Base-by-base conservation (phyloP, 257 asterid genomes). In the Apocynum venetum region DNA sequence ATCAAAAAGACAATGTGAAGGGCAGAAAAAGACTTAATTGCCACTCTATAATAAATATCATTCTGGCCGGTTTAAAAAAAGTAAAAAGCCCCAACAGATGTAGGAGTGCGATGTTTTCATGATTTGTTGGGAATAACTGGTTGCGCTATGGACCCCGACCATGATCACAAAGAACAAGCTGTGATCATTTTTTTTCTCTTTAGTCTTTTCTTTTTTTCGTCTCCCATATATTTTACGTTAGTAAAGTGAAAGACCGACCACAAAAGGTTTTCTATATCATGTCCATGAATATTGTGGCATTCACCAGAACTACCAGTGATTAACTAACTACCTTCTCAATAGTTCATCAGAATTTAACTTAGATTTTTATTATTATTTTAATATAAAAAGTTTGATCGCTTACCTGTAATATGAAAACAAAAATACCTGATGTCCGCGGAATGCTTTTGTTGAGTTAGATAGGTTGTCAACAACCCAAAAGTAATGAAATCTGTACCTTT, bases 391-490 rank as follows among this genome's bases (percentile, higher is more conserved):
- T 25, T 25, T 10, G 68, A 31, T 20, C 11, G 51, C 76, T 72
- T 72, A 72, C 47, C 76, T 72, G 63, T 15, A n/a, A 71, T 71
- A 31, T 12, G 48, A 19, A 72, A 31, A 49, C 31, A 13, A 47
- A 19, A 47, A 15, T 15, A 17, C 10, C 43, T 71, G 44, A 25
- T 7, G 44, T 15, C 35, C 13, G 35, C 25, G 8, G 47, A 14
- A 51, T 49, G 25, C 31, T 40, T 48, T n/a, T 13, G 31, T 43
- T 8, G 67, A 76, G 67, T 56, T 41, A 55, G 80, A 67, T 44
- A 63, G 75, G 78, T 61, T 72, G 78, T 72, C 69, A 71, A 76
- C 78, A 78, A 72, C 74, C 72, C 57, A n/a, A n/a, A 61, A 63
- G 67, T 15, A 68, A 68, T 44, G 48, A 65, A 65, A 65, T 5